A percentile compares a stretch with the other conserved stretches of the same genome.
Conservation (phyloP, 371 early-diverging fungal genomes). For the Quaeritorhiza haematococci region DNA sequence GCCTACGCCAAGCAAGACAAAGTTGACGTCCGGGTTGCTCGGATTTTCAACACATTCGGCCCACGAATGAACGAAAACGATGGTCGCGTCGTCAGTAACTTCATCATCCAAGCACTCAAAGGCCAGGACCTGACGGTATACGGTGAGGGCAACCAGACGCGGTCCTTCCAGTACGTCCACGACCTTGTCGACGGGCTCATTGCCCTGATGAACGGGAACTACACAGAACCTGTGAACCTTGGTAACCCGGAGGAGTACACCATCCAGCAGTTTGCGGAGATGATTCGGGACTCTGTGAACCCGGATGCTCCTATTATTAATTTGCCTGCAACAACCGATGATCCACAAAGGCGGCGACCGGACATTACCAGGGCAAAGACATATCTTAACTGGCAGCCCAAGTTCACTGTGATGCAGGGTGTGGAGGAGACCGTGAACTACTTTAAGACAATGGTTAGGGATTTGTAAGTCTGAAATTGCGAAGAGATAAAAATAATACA, state of each 20-base stretch:
- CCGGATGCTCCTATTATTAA: slow-evolving; percentile 54
- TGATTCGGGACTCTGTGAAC: slow-evolving; percentile 65
- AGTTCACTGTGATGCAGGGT: slow-evolving; percentile 70
- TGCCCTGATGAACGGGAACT: slow-evolving; percentile 68
- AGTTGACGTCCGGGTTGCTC: slow-evolving; percentile 79
- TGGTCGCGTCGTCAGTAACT: slow-evolving; percentile 87
- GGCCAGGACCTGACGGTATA: slow-evolving; percentile 76
- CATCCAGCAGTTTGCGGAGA: slow-evolving; percentile 73
- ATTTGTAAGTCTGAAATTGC: slow-evolving; percentile 10
- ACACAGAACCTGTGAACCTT: slow-evolving; percentile 72
- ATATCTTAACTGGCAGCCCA: slow-evolving; percentile 70
- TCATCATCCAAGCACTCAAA: slow-evolving; percentile 78
- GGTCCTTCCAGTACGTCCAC: slow-evolving; percentile 85
- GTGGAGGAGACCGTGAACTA: slow-evolving; percentile 82
- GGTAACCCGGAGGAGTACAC: slow-evolving; percentile 88
- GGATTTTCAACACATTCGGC: slow-evolving; percentile 78
- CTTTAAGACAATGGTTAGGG: slow-evolving; percentile 43
- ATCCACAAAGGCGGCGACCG: slow-evolving; percentile 76
- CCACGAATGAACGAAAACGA: slow-evolving; percentile 86
- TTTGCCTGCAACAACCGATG: slow-evolving; percentile 68
- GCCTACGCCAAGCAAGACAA: slow-evolving; percentile 72
- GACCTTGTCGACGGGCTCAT: slow-evolving; percentile 84
- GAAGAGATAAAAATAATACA: too few relatives aligned
- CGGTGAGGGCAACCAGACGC: slow-evolving; percentile 78
- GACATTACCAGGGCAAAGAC: slow-evolving; percentile 69